Conservation (phyloP, 2,329 filamentous ascomycete species). For the Pyrenophora graminea region DNA sequence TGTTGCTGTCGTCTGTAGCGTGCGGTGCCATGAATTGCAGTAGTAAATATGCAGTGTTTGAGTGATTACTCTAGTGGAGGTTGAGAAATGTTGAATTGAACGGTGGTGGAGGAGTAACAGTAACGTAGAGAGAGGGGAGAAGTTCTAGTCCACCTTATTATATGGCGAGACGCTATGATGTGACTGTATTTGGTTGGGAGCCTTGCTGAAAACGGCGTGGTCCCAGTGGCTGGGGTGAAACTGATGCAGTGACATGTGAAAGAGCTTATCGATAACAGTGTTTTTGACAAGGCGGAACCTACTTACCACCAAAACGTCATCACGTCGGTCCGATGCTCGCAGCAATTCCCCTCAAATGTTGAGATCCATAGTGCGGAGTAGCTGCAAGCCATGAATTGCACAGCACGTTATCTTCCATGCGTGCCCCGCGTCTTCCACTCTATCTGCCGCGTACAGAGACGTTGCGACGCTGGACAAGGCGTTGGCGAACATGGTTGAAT, state of each 20-base stretch:
- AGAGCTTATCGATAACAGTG: conserved; percentile 29
- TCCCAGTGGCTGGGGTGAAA: conserved; percentile 6
- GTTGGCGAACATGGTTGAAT: conserved; percentile 17
- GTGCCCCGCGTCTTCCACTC: conserved; percentile 11
- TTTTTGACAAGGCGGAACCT: neutral
- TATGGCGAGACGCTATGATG: conserved; percentile 25
- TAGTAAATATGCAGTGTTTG: conserved; percentile 7
- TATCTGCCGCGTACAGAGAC: conserved; percentile 7
- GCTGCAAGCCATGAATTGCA: conserved; percentile 1
- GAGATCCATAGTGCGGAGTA: conserved; percentile 3
- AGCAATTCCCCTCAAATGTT: conserved; percentile 1
- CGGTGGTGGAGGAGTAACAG: conserved; percentile 11
- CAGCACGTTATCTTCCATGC: conserved; percentile 6
- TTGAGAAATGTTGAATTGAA: conserved; percentile 10
- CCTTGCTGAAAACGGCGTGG: conserved; percentile 31
- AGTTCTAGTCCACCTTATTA: conserved; percentile 28
- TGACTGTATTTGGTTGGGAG: conserved; percentile 21
- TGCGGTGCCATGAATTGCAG: conserved; percentile 37
- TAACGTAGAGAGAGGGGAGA: conserved; percentile 14
- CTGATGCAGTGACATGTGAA: conserved; percentile 31
- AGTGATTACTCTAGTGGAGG: conserved; percentile 1
- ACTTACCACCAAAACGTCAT: conserved; percentile 6
- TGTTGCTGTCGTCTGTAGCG: conserved; percentile 39
- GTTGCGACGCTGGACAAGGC: conserved; percentile 23
- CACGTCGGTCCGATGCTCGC: neutral